Evolutionary conservation across 257 asterid genomes (phyloP), one percentile per base, ranked within the genome.

Genomic region (Gardenia jasminoides): DNA sequence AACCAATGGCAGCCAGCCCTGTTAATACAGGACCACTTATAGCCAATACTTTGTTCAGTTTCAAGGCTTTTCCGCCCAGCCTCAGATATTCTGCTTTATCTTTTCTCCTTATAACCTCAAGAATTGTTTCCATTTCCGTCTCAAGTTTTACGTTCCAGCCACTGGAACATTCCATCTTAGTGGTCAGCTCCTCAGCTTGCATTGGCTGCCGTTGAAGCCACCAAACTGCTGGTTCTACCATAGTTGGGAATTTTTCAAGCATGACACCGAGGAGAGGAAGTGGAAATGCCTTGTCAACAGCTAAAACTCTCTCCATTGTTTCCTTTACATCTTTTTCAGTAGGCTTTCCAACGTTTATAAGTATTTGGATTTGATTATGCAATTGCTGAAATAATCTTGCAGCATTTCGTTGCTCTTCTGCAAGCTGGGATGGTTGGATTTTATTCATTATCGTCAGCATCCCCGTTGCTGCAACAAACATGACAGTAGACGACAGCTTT

Each of bases 321-420:
- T 83, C 88, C 66, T 80, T 79, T 10, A 87, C 97, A 61, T 93
- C 94, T 0, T 17, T 72, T 0, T 16, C 79, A 0, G 71, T 73
- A 28, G 91, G 89, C 5, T 80, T 82, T 2, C 91, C 90, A 0
- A 87, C 30, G 2, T 84, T 65, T 44, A 91, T 4, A 9, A 75
- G 76, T 10, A 90, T 88, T 80, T 82, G 75, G 9, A 94, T 85
- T 48, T 89, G 93, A 28, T 75, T 85, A 6, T 80, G 82, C 8
- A 92, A 84, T 70, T 92, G 92, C 75, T 85, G 82, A 83, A 94
- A 91, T 46, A 91, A 81, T 82, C 97, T 88, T 1, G 76, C 61
- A 0, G 95, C 97, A 66, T 89, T 94, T 46, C 96, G 54, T 39
- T 94, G 98, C 62, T 93, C 98, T 70, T 93, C 97, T 0, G 89